Conservation (phyloP, 1,139 yeast genomes). For the Blastobotrys arbuscula region DNA sequence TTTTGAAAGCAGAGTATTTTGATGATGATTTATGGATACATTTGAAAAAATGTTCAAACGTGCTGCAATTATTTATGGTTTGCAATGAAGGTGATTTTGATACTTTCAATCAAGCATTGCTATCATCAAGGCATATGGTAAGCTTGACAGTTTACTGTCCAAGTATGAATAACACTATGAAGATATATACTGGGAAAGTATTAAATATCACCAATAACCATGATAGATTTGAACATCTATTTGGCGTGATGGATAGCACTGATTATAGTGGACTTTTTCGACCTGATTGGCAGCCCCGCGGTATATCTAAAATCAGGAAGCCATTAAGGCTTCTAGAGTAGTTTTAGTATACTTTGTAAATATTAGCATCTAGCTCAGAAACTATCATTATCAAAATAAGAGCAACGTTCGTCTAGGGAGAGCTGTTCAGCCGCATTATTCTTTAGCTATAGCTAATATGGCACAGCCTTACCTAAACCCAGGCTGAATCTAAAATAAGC, state of each 20-base stretch:
- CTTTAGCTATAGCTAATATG: no score
- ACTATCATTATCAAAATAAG: no score
- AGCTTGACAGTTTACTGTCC: constrained; percentile 3
- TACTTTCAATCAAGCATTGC: not conserved
- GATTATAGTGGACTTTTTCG: constrained; percentile 1
- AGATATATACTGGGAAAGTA: constrained; percentile 7
- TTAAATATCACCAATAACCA: not conserved
- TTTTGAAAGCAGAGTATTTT: not conserved
- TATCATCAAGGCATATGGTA: not conserved
- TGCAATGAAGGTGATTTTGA: not conserved
- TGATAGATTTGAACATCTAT: constrained; percentile 3
- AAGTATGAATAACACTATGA: not conserved
- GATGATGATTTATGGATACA: not conserved
- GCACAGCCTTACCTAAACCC: no score
- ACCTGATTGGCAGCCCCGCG: constrained; percentile 9
- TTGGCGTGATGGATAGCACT: constrained; percentile 4
- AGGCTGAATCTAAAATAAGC: no score
- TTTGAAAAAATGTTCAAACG: not conserved
- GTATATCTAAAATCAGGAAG: not conserved
- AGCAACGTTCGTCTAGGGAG: no score
- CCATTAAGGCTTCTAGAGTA: not conserved
- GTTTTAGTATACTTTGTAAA: not conserved
- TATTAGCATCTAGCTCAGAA: no score
- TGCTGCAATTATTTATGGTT: constrained; percentile 2
- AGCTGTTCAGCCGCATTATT: no score